A percentile compares a stretch with the other conserved stretches of the same genome.
phyloP scores from a whole-genome alignment of 1,284 basidiomycete genomes.

The Irpex sp. region DNA sequence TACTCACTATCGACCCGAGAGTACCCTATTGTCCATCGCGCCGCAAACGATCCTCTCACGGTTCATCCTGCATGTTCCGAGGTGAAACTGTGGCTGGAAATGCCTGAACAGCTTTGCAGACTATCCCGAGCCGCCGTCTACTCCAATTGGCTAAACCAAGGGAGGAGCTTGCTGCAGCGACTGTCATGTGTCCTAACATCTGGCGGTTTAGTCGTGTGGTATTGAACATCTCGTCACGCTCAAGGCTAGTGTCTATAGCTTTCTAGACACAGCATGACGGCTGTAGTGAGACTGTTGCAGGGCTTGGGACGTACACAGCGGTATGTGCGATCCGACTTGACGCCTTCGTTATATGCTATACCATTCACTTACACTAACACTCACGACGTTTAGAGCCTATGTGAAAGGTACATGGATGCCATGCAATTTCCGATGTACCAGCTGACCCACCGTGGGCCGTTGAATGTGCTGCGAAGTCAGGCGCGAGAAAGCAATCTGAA shows the following conservation, averaged over 20 bases:
- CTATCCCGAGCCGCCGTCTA: too few relatives aligned
- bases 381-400: background rate
- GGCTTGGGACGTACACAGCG: background rate
- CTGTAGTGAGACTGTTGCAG: too few relatives aligned
- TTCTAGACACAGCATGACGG: background rate
- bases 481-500: background rate
- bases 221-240: background rate
- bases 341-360: background rate
- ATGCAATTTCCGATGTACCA: background rate
- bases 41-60: background rate
- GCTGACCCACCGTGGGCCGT: background rate
- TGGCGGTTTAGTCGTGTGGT: background rate
- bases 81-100: background rate
- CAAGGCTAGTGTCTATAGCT: background rate
- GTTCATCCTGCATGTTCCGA: background rate
- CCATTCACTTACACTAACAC: background rate
- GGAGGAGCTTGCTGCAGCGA: too few relatives aligned
- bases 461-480: background rate
- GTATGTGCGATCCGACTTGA: background rate
- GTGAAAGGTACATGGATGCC: background rate
- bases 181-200: too few relatives aligned
- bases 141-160: too few relatives aligned
- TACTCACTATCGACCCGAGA: background rate
- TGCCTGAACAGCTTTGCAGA: background rate
- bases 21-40: background rate